These are phyloP conservation scores for Notholithocarpus densiflorus DNA, from an alignment of 306 rosid genomes.

Conservation along the genomic window DNA sequence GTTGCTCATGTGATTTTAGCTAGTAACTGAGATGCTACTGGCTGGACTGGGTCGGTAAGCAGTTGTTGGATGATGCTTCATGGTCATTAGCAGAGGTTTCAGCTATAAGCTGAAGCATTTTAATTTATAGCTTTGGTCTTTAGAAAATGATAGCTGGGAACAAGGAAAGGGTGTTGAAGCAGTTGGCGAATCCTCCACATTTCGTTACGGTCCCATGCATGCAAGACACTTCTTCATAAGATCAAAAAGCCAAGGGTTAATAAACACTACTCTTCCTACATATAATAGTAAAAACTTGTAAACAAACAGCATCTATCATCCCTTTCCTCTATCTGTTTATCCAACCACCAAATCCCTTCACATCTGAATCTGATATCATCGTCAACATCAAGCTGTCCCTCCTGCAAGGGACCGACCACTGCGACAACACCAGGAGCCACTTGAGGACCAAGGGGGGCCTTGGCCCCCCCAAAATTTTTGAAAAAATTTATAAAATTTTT, in stretches of 20 bases:
- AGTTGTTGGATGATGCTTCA: constrained; percentile 55
- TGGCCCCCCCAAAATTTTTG: too few relatives aligned
- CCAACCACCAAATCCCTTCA: too few relatives aligned
- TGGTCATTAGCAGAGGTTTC: constrained; percentile 44
- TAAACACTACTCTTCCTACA: constrained; percentile 16
- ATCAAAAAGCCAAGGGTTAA: constrained; percentile 82
- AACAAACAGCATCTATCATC: too few relatives aligned
- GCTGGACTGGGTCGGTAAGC: constrained; percentile 40
- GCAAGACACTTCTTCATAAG: constrained; percentile 79
- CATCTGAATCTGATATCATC: too few relatives aligned
- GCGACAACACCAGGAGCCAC: too few relatives aligned
- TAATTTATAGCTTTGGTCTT: constrained; percentile 42
- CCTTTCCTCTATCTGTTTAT: too few relatives aligned
- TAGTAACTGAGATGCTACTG: constrained; percentile 32
- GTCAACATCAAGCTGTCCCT: too few relatives aligned
- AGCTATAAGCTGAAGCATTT: constrained; percentile 48
- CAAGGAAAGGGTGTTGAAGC: constrained; percentile 86
- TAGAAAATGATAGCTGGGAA: constrained; percentile 45
- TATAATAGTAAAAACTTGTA: too few relatives aligned
- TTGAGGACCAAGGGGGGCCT: too few relatives aligned
- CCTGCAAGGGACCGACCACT: too few relatives aligned
- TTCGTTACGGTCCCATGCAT: constrained; percentile 81
- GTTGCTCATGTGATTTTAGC: constrained; percentile 41
- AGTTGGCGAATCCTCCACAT: constrained; percentile 94
- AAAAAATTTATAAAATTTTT: too few relatives aligned